Percentiles rank a stretch among this genome's conserved stretches.
phyloP scores from a whole-genome alignment of 169 alveolate species.

The Eimeria maxima region DNA sequence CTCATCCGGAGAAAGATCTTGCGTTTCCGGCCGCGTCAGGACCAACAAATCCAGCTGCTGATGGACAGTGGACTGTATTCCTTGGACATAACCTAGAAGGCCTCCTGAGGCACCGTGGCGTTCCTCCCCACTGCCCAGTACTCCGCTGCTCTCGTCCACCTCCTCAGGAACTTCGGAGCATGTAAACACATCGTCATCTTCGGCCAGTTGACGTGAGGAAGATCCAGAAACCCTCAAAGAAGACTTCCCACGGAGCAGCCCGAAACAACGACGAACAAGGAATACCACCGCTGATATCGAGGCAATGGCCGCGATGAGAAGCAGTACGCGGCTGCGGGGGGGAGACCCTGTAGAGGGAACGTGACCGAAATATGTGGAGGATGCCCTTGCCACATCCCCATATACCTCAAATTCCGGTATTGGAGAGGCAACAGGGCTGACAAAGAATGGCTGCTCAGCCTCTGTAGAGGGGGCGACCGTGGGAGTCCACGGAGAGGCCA shows the following conservation, averaged over 20 bases:
- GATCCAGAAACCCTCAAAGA: neutral
- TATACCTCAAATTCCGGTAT: neutral
- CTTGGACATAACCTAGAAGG: no score
- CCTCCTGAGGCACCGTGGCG: neutral
- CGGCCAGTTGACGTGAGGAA: neutral
- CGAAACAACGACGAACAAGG: neutral
- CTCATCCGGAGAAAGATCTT: neutral
- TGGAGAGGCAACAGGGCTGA: neutral
- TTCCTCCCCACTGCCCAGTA: no score
- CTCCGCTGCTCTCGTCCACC: no score
- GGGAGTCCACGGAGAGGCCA: conserved; percentile 20
- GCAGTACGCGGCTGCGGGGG: neutral
- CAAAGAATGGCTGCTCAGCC: neutral
- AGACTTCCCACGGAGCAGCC: neutral
- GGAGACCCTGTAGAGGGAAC: neutral
- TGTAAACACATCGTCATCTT: neutral
- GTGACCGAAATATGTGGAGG: neutral
- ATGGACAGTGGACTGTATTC: neutral
- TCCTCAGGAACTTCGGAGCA: neutral
- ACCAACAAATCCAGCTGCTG: neutral
- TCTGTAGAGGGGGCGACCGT: conserved; percentile 5
- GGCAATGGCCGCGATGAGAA: neutral
- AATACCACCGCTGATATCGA: neutral
- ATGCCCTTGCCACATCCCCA: neutral
- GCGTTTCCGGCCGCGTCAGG: neutral